phyloP scores from a whole-genome alignment of 495 filamentous ascomycete species.

The Letharia lupina region DNA sequence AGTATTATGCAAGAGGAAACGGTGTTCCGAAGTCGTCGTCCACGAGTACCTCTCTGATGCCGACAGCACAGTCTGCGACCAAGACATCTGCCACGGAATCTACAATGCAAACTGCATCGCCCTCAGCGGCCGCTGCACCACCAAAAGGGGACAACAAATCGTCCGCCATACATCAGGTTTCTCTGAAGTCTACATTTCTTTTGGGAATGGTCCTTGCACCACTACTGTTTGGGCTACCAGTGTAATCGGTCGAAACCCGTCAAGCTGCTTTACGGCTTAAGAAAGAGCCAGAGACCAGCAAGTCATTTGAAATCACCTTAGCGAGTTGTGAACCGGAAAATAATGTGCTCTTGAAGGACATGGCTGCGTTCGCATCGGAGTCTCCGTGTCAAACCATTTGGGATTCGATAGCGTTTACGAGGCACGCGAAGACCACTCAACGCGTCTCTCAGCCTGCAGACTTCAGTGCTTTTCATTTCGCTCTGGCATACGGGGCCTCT shows the following conservation, averaged over 20 bases:
- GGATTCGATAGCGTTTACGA: background rate
- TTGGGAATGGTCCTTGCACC: constrained; percentile 18
- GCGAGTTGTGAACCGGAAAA: background rate
- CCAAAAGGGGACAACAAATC: constrained; percentile 2
- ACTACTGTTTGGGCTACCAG: background rate
- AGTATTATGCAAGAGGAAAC: constrained; percentile 17
- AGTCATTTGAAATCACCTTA: background rate
- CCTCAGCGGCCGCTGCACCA: constrained; percentile 10
- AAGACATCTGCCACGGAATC: constrained; percentile 7
- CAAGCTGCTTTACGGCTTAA: background rate
- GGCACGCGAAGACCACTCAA: background rate
- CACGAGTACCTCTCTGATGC: background rate
- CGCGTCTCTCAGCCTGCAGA: background rate
- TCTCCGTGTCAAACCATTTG: background rate
- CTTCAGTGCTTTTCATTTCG: background rate
- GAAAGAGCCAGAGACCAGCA: background rate
- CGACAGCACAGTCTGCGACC: constrained; percentile 7
- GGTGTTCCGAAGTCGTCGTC: constrained; percentile 1
- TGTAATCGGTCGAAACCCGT: background rate
- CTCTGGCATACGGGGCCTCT: background rate
- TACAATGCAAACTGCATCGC: constrained; percentile 4
- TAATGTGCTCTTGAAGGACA: background rate
- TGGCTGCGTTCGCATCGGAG: background rate
- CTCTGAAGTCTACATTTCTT: constrained; percentile 12
- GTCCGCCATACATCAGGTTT: constrained; percentile 10